Conservation (phyloP, 129 eudicot genomes). For the Tagetes erecta region DNA sequence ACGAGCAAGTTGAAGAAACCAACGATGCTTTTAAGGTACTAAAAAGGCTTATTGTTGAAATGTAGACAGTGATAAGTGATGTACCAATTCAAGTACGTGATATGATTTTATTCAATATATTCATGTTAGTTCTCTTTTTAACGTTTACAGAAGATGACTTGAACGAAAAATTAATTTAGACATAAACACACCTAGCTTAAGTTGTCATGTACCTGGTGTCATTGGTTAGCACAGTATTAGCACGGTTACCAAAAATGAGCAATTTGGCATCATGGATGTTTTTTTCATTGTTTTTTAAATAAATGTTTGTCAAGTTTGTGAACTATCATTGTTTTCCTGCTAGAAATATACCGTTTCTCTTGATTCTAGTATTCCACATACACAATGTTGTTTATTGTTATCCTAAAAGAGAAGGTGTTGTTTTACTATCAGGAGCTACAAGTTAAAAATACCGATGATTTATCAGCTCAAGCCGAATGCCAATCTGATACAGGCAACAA, state of each 20-base stretch:
- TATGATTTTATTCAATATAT: not conserved
- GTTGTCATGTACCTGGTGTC: not conserved
- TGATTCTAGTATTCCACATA: not conserved
- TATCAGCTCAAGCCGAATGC: constrained; percentile 34
- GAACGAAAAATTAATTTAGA: not conserved
- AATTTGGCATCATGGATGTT: constrained; percentile 8
- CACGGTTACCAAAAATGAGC: not conserved
- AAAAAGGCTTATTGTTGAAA: constrained; percentile 1
- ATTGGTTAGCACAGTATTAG: not conserved
- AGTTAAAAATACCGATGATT: constrained; percentile 29
- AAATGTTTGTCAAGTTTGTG: not conserved
- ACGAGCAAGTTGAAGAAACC: constrained; percentile 38
- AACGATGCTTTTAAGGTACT: constrained; percentile 56
- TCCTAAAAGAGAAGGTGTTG: not conserved
- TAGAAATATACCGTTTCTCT: not conserved
- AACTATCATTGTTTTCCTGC: not conserved
- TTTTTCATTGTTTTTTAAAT: not conserved
- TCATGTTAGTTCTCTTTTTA: not conserved
- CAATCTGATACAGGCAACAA: constrained; percentile 35
- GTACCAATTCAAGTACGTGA: not conserved
- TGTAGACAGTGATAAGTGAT: not conserved
- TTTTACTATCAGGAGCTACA: constrained; percentile 56
- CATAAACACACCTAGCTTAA: not conserved
- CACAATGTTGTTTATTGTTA: not conserved
- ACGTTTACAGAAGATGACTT: not conserved